A percentile compares a stretch with the other conserved stretches of the same genome.
Conservation (phyloP, 2,329 filamentous ascomycete genomes). For the Bipolaris zeicola region DNA sequence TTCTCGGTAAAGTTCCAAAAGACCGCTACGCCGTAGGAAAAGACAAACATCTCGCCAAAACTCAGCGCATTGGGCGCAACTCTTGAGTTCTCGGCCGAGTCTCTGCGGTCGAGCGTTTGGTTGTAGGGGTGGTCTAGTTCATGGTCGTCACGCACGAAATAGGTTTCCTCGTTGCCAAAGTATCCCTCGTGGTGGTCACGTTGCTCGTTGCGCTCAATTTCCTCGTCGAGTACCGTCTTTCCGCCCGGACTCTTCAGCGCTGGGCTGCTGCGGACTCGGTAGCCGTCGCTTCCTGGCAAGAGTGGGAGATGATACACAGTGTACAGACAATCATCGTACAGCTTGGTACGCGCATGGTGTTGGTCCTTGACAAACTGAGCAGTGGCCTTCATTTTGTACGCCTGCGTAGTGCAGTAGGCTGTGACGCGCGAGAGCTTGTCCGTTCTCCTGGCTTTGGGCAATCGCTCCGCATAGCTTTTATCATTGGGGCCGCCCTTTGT, state of each 20-base stretch:
- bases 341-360: slow-evolving; percentile 89
- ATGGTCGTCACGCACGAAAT: slow-evolving; percentile 52
- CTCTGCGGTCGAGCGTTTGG: slow-evolving; percentile 27
- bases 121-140: slow-evolving; percentile 31
- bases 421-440: slow-evolving; percentile 90
- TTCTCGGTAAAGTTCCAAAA: slow-evolving; percentile 98
- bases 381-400: slow-evolving; percentile 87
- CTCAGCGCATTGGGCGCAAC: slow-evolving; percentile 73
- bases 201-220: slow-evolving; percentile 92
- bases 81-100: slow-evolving; percentile 47
- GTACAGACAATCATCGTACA: slow-evolving; percentile 98
- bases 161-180: slow-evolving; percentile 72
- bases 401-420: slow-evolving; percentile 94
- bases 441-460: slow-evolving; percentile 84
- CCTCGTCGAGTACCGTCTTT: slow-evolving; percentile 88
- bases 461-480: slow-evolving; percentile 91
- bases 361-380: slow-evolving; percentile 85
- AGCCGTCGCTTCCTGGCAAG: slow-evolving; percentile 83
- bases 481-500: slow-evolving; percentile 68
- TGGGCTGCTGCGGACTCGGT: slow-evolving; percentile 85
- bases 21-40: slow-evolving; percentile 94
- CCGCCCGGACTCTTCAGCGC: slow-evolving; percentile 92
- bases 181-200: slow-evolving; percentile 91
- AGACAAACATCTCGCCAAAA: slow-evolving; percentile 95
- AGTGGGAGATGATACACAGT: slow-evolving; percentile 92